Evolutionary conservation across 352 stramenopile genomes (phyloP).

Genomic region (Globisporangium orthogonon): DNA sequence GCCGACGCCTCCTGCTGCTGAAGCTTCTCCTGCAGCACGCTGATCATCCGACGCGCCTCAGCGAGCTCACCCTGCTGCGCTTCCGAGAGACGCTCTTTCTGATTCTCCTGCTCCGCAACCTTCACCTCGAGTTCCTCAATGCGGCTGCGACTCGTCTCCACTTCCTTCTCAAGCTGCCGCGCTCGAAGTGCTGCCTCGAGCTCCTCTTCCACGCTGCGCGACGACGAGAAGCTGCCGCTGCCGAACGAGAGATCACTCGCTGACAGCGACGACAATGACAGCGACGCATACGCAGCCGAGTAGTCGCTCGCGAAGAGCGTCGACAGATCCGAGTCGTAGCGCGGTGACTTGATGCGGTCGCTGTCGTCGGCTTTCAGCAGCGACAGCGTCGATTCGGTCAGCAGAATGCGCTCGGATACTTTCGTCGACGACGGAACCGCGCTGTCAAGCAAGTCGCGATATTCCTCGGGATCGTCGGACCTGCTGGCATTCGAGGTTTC

Average conservation of each 20-base stretch:
- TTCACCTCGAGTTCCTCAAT: slow-evolving; percentile 49
- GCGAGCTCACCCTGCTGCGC: slow-evolving; percentile 52
- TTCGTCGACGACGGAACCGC: not conserved
- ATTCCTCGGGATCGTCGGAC: not conserved
- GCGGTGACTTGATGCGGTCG: not conserved
- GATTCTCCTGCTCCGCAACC: slow-evolving; percentile 50
- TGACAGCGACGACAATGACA: slow-evolving; percentile 11
- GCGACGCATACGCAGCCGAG: slow-evolving; percentile 27
- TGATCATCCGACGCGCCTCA: slow-evolving; percentile 54
- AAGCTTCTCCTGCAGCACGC: slow-evolving; percentile 47
- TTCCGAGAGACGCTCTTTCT: slow-evolving; percentile 43
- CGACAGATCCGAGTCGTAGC: slow-evolving; percentile 28
- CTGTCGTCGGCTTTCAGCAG: not conserved
- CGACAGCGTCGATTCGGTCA: not conserved
- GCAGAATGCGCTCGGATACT: not conserved
- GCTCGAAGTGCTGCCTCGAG: slow-evolving; percentile 49
- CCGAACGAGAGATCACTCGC: slow-evolving; percentile 12
- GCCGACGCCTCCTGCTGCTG: slow-evolving; percentile 48
- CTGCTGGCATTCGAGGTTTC: not conserved
- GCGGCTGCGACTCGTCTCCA: slow-evolving; percentile 49
- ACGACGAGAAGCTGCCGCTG: slow-evolving; percentile 5
- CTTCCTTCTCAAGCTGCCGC: slow-evolving; percentile 62
- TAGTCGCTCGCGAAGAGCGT: slow-evolving; percentile 28
- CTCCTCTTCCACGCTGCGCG: slow-evolving; percentile 50
- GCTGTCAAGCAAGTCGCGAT: not conserved